Evolutionary conservation across 1,284 basidiomycete genomes (phyloP).

Genomic region (Malassezia yamatoensis): DNA sequence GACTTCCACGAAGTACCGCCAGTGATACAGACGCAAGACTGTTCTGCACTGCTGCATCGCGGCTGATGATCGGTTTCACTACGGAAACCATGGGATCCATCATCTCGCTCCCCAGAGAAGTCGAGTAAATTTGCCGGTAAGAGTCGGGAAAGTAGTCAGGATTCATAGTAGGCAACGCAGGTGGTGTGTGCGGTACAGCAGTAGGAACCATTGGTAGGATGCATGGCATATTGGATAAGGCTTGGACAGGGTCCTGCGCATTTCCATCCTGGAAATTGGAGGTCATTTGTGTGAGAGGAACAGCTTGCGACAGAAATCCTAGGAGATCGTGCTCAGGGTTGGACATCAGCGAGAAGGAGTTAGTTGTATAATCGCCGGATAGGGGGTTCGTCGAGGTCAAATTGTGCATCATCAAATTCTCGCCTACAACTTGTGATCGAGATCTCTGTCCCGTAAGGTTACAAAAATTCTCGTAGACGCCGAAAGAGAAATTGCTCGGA

Average conservation of each 20-base stretch:
- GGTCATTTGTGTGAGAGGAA: conserved; percentile 9
- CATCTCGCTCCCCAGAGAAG: not conserved
- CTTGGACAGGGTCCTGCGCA: not conserved
- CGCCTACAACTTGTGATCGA: not conserved
- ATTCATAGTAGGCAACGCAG: not conserved
- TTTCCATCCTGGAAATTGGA: not conserved
- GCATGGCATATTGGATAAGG: conserved; percentile 6
- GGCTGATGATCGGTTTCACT: conserved; percentile 9
- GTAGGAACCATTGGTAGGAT: not conserved
- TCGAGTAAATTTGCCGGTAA: not conserved
- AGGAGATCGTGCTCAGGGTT: conserved; percentile 6
- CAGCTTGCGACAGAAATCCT: conserved; percentile 9
- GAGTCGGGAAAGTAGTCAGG: not conserved
- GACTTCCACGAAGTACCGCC: conserved; percentile 1
- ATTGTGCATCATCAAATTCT: conserved; percentile 2
- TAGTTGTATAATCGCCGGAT: conserved; percentile 1
- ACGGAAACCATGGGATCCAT: conserved; percentile 5
- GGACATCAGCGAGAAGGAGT: conserved; percentile 8
- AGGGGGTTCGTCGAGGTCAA: not conserved
- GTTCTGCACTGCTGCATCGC: conserved; percentile 1
- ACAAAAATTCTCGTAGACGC: not conserved
- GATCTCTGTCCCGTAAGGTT: not conserved
- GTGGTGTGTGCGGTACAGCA: not conserved
- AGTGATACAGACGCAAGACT: conserved; percentile 4
- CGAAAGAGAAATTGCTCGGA: not conserved